Percentiles rank a stretch among this genome's conserved stretches.
phyloP scores from a whole-genome alignment of 768 basidiomycete genomes.

The Amanita jacksonii region DNA sequence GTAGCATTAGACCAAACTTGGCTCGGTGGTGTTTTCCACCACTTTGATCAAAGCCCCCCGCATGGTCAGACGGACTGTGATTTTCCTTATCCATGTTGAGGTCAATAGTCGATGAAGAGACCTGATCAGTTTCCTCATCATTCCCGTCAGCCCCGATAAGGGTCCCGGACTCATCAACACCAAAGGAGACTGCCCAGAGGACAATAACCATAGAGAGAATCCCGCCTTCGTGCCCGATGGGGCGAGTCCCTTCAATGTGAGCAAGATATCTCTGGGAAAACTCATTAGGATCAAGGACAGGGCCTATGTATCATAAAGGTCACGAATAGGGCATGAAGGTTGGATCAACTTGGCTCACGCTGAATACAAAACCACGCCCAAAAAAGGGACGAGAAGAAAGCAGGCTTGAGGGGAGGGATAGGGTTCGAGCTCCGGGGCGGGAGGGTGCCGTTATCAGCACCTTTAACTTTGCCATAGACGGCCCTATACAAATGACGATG shows the following conservation, averaged over 20 bases:
- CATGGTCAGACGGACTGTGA: background rate
- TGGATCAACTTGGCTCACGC: constrained; percentile 36
- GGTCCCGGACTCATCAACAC: constrained; percentile 67
- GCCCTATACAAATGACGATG: constrained; percentile 37
- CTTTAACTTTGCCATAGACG: constrained; percentile 63
- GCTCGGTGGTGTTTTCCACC: constrained; percentile 37
- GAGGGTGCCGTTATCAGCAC: constrained; percentile 28
- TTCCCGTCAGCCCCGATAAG: constrained; percentile 15
- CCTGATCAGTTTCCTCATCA: background rate
- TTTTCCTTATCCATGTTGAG: background rate
- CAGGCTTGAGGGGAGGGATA: constrained; percentile 64
- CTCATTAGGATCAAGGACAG: constrained; percentile 74
- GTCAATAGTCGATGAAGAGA: background rate
- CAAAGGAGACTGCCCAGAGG: constrained; percentile 86
- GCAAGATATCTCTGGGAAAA: constrained; percentile 66
- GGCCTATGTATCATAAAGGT: constrained; percentile 39
- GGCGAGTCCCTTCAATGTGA: constrained; percentile 49
- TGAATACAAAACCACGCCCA: constrained; percentile 81
- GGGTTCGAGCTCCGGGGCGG: constrained; percentile 34
- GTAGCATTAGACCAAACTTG: constrained; percentile 57
- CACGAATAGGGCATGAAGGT: background rate
- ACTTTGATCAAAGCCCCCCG: constrained; percentile 13
- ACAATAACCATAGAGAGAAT: constrained; percentile 75
- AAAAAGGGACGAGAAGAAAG: constrained; percentile 82
- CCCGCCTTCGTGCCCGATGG: constrained; percentile 63